Conservation (phyloP, 148 eudicot species). For the Rhododendron williamsianum region DNA sequence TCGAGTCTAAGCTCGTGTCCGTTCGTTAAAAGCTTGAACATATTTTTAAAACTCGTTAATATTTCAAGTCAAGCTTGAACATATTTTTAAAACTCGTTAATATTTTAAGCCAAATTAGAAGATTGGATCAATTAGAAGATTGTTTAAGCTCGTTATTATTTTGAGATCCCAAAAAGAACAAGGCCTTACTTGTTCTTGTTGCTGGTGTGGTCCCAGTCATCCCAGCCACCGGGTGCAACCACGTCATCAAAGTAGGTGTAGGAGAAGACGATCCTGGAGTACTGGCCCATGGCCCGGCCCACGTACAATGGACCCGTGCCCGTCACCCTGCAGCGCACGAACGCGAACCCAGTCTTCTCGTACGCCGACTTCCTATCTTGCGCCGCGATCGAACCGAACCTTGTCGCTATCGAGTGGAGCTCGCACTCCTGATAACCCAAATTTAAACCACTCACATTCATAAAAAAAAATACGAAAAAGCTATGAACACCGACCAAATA, state of each 20-base stretch:
- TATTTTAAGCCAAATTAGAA: too few species aligned
- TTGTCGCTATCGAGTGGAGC: slow-evolving; percentile 79
- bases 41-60: too few species aligned
- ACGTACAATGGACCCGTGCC: slow-evolving; percentile 84
- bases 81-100: too few species aligned
- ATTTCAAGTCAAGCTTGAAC: too few species aligned
- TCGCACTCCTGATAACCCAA: slow-evolving; percentile 54
- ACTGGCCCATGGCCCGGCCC: slow-evolving; percentile 97
- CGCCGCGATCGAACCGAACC: slow-evolving; percentile 94
- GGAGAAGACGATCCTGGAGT: slow-evolving; percentile 82
- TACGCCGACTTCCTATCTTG: slow-evolving; percentile 52
- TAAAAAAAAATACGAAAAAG: background rate
- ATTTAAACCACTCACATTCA: background rate
- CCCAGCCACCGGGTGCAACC: slow-evolving; percentile 94
- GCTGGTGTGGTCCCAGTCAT: slow-evolving; percentile 68
- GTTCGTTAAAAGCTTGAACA: too few species aligned
- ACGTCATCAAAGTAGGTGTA: slow-evolving; percentile 79
- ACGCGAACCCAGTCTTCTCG: slow-evolving; percentile 88
- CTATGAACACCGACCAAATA: too few species aligned
- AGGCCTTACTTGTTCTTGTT: slow-evolving; percentile 60
- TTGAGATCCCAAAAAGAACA: too few species aligned
- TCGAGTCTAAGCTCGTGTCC: too few species aligned
- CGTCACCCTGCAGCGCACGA: slow-evolving; percentile 72
- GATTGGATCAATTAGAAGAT: too few species aligned
- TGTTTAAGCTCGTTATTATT: too few species aligned